phyloP scores from a whole-genome alignment of 306 rosid genomes.

The Carpinus fangiana region DNA sequence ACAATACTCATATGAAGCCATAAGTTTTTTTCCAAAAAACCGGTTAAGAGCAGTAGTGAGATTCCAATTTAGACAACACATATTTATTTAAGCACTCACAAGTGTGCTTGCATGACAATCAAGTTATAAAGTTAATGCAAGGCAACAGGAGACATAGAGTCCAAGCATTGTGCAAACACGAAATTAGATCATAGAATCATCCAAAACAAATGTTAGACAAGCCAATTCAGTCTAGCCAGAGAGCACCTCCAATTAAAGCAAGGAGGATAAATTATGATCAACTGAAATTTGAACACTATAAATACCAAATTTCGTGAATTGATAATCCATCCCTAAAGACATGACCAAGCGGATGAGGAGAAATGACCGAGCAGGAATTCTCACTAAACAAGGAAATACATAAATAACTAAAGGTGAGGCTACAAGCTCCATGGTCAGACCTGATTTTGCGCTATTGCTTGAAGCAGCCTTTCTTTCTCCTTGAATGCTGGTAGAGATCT shows the following conservation, averaged over 20 bases:
- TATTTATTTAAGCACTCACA: background rate
- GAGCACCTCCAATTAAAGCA: background rate
- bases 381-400: background rate
- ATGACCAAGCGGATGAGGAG: background rate
- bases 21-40: background rate
- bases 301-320: background rate
- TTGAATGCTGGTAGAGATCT: constrained; percentile 50
- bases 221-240: background rate
- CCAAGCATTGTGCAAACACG: background rate
- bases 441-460: constrained; percentile 62
- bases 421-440: constrained; percentile 20
- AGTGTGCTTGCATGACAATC: background rate
- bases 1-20: background rate
- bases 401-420: constrained; percentile 14
- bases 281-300: background rate
- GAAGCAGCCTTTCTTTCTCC: constrained; percentile 56
- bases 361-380: background rate
- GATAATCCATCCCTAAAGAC: background rate
- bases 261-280: background rate
- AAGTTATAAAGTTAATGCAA: background rate
- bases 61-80: background rate
- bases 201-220: background rate
- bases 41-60: background rate
- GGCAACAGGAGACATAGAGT: background rate
- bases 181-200: background rate